phyloP scores from a whole-genome alignment of 768 basidiomycete genomes.

The Filobasidium floriforme region DNA sequence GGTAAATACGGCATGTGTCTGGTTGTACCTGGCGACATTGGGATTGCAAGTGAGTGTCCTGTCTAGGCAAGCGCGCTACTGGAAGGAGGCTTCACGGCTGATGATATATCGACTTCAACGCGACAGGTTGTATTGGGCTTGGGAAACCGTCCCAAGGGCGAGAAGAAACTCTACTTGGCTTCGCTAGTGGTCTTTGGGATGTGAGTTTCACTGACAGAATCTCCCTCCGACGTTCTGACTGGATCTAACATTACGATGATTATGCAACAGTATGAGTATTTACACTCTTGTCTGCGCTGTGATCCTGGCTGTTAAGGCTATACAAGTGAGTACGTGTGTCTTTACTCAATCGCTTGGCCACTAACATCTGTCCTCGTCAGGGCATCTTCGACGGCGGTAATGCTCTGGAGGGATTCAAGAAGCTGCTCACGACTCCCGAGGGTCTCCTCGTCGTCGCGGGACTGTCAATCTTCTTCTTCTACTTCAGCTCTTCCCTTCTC shows the following conservation, averaged over 20 bases:
- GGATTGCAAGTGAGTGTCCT: conserved; percentile 62
- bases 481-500: conserved; percentile 72
- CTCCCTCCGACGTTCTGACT: neutral
- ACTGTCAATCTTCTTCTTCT: conserved; percentile 46
- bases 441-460: neutral
- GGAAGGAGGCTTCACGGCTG: too few species aligned
- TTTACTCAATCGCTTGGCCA: too few species aligned
- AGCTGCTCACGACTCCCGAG: neutral
- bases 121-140: conserved; percentile 59
- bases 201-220: conserved; percentile 20
- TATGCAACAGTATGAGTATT: conserved; percentile 71
- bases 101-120: neutral
- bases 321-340: conserved; percentile 54
- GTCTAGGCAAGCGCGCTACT: too few species aligned
- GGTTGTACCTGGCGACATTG: conserved; percentile 78
- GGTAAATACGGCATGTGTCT: conserved; percentile 66
- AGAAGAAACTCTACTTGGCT: conserved; percentile 49
- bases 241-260: conserved; percentile 49
- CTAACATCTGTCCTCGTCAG: too few species aligned
- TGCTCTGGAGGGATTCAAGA: neutral
- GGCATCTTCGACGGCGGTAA: conserved; percentile 29
- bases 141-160: conserved; percentile 82
- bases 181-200: conserved; percentile 23
- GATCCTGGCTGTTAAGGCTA: conserved; percentile 71
- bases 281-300: conserved; percentile 84